phyloP scores from a whole-genome alignment of 352 stramenopile genomes.

The Globisporangium lucens region DNA sequence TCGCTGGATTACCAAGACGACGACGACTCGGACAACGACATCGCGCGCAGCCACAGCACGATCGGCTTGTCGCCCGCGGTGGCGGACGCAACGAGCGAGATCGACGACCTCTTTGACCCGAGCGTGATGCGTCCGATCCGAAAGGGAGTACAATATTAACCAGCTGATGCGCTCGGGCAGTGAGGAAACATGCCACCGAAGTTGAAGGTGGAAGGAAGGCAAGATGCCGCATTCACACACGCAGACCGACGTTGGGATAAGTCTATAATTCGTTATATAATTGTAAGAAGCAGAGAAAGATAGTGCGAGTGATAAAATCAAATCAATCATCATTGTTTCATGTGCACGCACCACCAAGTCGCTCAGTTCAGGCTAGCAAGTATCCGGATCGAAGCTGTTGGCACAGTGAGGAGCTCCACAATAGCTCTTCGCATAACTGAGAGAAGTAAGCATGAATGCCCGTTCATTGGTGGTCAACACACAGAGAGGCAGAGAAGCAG shows the following conservation, averaged over 20 bases:
- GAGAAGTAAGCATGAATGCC: background rate
- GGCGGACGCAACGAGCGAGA: slow-evolving; percentile 20
- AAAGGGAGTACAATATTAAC: slow-evolving; percentile 49
- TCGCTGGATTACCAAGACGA: slow-evolving; percentile 30
- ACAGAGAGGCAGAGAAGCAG: background rate
- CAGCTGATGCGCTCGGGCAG: slow-evolving; percentile 13
- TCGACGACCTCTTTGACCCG: slow-evolving; percentile 47
- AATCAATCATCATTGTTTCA: background rate
- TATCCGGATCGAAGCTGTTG: background rate
- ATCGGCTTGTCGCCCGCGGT: slow-evolving; percentile 10
- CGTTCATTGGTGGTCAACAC: background rate
- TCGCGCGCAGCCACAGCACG: slow-evolving; percentile 10
- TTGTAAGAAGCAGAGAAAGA: slow-evolving; percentile 3
- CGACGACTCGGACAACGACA: slow-evolving; percentile 34
- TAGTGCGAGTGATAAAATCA: slow-evolving; percentile 5
- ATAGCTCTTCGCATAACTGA: background rate
- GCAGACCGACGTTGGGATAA: slow-evolving; percentile 2
- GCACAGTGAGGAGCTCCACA: background rate
- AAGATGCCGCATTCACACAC: background rate
- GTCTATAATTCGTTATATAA: slow-evolving; percentile 11
- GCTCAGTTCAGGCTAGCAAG: too few relatives aligned
- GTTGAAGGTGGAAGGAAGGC: background rate
- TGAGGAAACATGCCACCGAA: background rate
- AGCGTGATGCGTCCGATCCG: slow-evolving; percentile 64
- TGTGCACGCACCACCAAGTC: background rate